phyloP scores from a whole-genome alignment of 2,329 filamentous ascomycete species.

The Colletotrichum sp. region DNA sequence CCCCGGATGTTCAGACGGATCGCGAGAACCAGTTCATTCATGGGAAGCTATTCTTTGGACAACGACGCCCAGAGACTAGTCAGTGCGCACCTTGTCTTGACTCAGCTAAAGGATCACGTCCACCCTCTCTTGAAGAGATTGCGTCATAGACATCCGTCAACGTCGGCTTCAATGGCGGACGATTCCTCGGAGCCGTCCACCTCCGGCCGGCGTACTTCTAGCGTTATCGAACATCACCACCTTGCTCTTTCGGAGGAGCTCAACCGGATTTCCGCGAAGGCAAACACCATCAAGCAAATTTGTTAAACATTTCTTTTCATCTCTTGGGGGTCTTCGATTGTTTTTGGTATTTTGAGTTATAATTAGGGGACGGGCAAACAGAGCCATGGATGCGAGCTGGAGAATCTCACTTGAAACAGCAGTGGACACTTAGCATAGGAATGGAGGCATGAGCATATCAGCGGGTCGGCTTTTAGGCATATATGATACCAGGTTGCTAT shows the following conservation, averaged over 20 bases:
- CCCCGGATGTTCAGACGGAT: background rate
- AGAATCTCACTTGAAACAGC: background rate
- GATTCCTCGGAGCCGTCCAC: background rate
- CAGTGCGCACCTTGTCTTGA: background rate
- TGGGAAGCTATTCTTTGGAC: background rate
- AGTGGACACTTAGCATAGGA: background rate
- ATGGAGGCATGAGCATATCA: background rate
- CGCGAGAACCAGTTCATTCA: background rate
- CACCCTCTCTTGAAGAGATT: slow-evolving; percentile 1
- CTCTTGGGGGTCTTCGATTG: background rate
- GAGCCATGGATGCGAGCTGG: background rate
- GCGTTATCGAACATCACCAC: background rate
- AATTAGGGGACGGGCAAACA: background rate
- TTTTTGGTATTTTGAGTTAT: background rate
- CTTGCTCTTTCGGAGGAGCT: background rate
- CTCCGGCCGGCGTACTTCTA: background rate
- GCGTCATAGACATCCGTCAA: background rate
- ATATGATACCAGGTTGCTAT: background rate
- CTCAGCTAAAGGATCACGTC: background rate
- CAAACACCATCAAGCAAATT: background rate
- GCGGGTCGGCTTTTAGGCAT: background rate
- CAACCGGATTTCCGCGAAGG: background rate
- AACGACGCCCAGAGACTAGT: background rate
- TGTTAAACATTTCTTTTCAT: background rate
- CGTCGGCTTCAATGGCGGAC: background rate